These are phyloP conservation scores for Claviceps fusiformis DNA, from an alignment of 2,329 filamentous ascomycete species.

Conservation along the genomic window DNA sequence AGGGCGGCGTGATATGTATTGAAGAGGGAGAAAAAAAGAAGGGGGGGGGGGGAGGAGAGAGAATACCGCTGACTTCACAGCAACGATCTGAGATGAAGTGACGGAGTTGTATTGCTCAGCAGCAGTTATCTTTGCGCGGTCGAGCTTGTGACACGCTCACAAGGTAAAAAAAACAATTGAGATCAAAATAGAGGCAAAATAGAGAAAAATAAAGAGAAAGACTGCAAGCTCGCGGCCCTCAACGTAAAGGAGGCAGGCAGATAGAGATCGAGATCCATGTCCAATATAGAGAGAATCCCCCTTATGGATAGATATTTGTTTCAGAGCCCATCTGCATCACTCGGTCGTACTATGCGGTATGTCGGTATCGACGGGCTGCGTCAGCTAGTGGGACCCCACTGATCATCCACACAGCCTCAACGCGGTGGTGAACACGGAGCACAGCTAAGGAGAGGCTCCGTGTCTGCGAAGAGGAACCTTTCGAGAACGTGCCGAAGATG, in stretches of 20 bases:
- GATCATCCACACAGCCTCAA: conserved; percentile 10
- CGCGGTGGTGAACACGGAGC: conserved; percentile 4
- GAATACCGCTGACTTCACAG: background rate
- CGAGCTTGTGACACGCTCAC: background rate
- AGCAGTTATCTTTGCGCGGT: background rate
- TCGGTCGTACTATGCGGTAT: conserved; percentile 23
- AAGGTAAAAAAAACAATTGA: background rate
- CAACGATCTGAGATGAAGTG: background rate
- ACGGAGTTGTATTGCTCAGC: background rate
- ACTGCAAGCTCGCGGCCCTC: background rate
- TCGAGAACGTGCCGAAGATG: background rate
- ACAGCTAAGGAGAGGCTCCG: background rate
- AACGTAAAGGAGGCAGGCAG: background rate
- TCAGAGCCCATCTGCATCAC: conserved; percentile 22
- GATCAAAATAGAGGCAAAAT: too few relatives aligned
- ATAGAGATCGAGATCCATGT: background rate
- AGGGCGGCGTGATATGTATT: background rate
- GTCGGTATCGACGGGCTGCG: conserved; percentile 15
- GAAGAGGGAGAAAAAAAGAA: background rate
- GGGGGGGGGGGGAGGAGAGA: too few relatives aligned
- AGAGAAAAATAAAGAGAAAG: too few relatives aligned
- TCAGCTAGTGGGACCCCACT: conserved; percentile 20
- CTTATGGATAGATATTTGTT: conserved; percentile 12
- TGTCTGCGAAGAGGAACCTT: background rate
- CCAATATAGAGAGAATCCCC: background rate